Evolutionary conservation across 2,329 filamentous ascomycete species (phyloP).

Genomic region (Thielaviopsis ethacetica): DNA sequence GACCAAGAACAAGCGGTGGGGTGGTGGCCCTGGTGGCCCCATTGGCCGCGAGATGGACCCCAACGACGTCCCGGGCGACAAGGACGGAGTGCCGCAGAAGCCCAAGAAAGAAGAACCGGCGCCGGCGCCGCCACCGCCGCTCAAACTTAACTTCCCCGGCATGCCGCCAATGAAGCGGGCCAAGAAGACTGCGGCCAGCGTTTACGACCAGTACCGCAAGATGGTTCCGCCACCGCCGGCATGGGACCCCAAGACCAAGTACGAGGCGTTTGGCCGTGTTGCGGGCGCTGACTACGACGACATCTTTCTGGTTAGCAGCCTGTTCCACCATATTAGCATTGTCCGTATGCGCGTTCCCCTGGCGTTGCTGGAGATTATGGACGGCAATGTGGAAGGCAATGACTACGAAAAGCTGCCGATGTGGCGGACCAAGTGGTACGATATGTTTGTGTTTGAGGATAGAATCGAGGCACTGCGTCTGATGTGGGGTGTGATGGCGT

Average conservation of each 20-base stretch:
- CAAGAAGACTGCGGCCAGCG: conserved; percentile 31
- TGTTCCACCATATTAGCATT: conserved; percentile 46
- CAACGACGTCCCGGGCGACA: conserved; percentile 29
- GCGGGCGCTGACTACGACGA: conserved; percentile 37
- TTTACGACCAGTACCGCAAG: conserved; percentile 50
- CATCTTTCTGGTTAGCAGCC: conserved; percentile 41
- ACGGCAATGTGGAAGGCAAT: conserved; percentile 26
- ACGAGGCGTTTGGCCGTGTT: conserved; percentile 38
- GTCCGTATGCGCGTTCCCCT: conserved; percentile 41
- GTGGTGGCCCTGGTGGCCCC: conserved; percentile 43
- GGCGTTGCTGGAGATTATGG: conserved; percentile 34
- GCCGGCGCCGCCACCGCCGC: conserved; percentile 12
- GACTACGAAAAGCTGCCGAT: conserved; percentile 38
- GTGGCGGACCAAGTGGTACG: conserved; percentile 44
- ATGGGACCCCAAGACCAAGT: conserved; percentile 45
- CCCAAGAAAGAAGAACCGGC: conserved; percentile 12
- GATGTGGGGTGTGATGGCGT: conserved; percentile 44
- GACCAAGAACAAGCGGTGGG: conserved; percentile 44
- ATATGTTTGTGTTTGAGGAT: conserved; percentile 38
- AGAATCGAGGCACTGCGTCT: conserved; percentile 38
- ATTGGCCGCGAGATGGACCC: conserved; percentile 44
- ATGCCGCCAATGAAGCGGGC: conserved; percentile 27
- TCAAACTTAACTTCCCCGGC: conserved; percentile 7
- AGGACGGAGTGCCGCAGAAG: conserved; percentile 22
- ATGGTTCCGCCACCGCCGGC: conserved; percentile 38